phyloP scores from a whole-genome alignment of 371 early-diverging fungal species.

The Coemansia sp. region DNA sequence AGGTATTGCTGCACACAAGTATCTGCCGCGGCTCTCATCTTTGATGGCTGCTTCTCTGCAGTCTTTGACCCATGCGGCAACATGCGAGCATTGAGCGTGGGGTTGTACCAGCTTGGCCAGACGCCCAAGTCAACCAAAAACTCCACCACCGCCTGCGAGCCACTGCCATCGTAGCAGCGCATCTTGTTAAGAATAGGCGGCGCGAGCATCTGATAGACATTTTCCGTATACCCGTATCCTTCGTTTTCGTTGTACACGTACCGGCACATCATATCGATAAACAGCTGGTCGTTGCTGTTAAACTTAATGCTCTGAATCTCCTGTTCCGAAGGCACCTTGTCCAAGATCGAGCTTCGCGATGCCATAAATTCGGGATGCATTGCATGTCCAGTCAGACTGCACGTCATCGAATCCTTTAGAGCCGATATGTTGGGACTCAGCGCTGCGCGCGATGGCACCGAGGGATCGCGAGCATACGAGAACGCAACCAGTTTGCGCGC shows the following conservation, averaged over 20 bases:
- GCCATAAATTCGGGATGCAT: background rate
- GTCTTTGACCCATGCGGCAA: constrained; percentile 33
- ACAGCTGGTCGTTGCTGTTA: constrained; percentile 56
- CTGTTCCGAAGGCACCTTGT: constrained; percentile 27
- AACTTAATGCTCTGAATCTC: constrained; percentile 46
- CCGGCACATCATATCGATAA: constrained; percentile 63
- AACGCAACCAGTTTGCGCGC: constrained; percentile 54
- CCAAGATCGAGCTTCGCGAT: constrained; percentile 2
- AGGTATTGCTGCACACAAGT: background rate
- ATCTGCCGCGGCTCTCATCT: background rate
- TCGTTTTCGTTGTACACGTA: constrained; percentile 56
- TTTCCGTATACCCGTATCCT: constrained; percentile 39
- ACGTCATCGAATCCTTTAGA: background rate
- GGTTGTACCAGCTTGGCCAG: constrained; percentile 68
- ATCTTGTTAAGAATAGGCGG: constrained; percentile 68
- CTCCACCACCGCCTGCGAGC: constrained; percentile 56
- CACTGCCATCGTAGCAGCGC: constrained; percentile 57
- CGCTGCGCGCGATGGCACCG: constrained; percentile 16
- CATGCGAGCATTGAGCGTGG: constrained; percentile 24
- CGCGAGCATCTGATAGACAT: constrained; percentile 58
- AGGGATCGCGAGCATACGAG: constrained; percentile 46
- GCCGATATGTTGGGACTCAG: constrained; percentile 34
- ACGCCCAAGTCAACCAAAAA: constrained; percentile 81
- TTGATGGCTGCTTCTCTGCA: constrained; percentile 6
- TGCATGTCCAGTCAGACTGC: constrained; percentile 16